Evolutionary conservation across 495 filamentous ascomycete species (phyloP), one percentile per base, ranked within the genome.

Genomic region (Hypoxylon perforatum): DNA sequence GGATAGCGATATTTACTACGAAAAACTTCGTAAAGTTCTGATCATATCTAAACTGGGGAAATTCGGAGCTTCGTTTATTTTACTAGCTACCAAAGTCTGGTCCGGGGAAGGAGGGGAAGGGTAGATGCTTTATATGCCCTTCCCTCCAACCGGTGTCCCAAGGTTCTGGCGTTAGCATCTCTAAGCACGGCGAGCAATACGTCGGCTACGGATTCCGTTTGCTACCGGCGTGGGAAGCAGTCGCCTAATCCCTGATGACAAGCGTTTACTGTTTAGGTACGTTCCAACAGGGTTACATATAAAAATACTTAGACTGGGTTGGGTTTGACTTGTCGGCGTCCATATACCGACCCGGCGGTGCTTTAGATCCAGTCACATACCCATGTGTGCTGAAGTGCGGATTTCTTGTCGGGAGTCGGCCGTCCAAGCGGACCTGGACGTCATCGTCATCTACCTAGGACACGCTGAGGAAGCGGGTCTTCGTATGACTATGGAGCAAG

Each of bases 401-500:
- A 42, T 4, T 42, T n/a, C 35, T 15, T 42, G 1, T 6, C n/a
- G n/a, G n/a, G n/a, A 15, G 12, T 42, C 15, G 39, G 15, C 39
- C 17, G 3, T n/a, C n/a, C 2, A 23, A 45, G 39, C 17, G 39
- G 36, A 25, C 36, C 47, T 19, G 18, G 39, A 33, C 30, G 25
- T 10, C 39, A 33, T 55, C 22, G 7, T 28, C 25, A 28, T 28
- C 25, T 28, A 1, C 11, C 9, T 44, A 42, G 18, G 35, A 51
- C 11, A 22, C 19, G 23, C 10, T 44, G 36, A 23, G 38, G 44
- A 25, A 14, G 14, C 35, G 44, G 22, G 52, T 25, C 53, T 50
- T 51, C 28, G 46, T 19, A 33, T 23, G 48, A 52, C 44, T 23
- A 47, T 23, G 39, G 39, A 42, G 18, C 25, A n/a, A n/a, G 48